Base-by-base conservation (phyloP, 208 protist genomes). In the Wallacemonas sp. region DNA sequence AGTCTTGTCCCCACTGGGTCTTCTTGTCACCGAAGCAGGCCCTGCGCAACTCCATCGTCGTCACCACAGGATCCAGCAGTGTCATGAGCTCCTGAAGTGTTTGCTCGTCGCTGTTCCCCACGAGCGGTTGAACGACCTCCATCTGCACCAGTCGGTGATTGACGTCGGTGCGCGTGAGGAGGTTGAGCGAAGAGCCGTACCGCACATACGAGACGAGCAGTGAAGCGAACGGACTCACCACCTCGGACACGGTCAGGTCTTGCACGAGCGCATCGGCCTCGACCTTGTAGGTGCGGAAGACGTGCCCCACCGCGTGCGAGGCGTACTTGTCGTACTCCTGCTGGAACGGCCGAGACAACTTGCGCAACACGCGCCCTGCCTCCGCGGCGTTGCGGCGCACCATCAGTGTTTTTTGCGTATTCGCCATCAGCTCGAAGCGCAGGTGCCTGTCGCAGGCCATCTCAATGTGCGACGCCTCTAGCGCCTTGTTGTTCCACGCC, bases 401-500 rank as follows among this genome's bases (percentile, higher is more conserved):
- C 80, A 92, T 92, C 21, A 94, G 48, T 60, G 77, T 81, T 67
- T 93, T 93, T 15, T 73, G 71, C 24, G 79, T 76, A 73, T 92
- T 92, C 37, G 78, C 81, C 79, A 96, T 89, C 34, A 80, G 30
- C 64, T 91, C 79, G 70, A 93, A 92, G 12, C 68, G 33, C 1
- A 94, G 48, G 65, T 93, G 83, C n/a, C 78, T 52, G 30, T 87
- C 81, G 52, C 80, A 90, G 33, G 91, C 91, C 66, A 83, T 82
- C 62, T 96, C 91, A 37, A 96, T 83, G 65, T 94, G 87, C 24
- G 91, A 93, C 9, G 91, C 91, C 71, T 96, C 87, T 15, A 96
- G 77, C 19, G 85, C 83, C 69, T 91, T 86, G 64, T 93, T 94
- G 29, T 88, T 93, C 87, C 91, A 96, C 48, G 80, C 78, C 1